Evolutionary conservation across 306 rosid species (phyloP).

Genomic region (Casuarina glauca): DNA sequence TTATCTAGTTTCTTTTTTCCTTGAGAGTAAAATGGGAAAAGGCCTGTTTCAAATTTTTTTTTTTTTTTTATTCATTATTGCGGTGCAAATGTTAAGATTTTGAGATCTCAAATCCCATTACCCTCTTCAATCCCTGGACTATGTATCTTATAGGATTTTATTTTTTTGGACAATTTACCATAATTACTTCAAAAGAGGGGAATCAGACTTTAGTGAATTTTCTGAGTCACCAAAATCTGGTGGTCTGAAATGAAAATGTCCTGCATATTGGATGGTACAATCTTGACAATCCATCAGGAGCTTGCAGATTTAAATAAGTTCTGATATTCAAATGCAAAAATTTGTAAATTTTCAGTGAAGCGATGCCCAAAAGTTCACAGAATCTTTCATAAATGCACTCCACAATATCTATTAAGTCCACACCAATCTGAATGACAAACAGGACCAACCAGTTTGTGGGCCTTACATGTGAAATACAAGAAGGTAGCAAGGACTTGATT

Average conservation of each 20-base stretch:
- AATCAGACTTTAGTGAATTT: not conserved
- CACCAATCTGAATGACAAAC: not conserved
- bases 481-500: not conserved
- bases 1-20: no score
- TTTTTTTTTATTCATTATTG: no score
- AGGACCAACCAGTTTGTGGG: not conserved
- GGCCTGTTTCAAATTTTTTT: no score
- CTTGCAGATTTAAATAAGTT: not conserved
- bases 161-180: not conserved
- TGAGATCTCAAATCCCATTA: no score
- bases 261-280: not conserved
- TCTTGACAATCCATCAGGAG: not conserved
- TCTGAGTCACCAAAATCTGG: slow-evolving; percentile 2
- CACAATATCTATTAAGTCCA: not conserved
- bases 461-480: not conserved
- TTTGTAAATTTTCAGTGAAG: not conserved
- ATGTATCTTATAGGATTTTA: not conserved
- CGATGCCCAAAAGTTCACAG: not conserved
- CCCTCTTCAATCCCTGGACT: not conserved
- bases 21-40: no score
- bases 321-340: not conserved
- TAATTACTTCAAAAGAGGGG: not conserved
- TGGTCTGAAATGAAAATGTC: not conserved
- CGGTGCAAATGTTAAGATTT: no score
- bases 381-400: not conserved